These are phyloP conservation scores for Diaporthe vexans DNA, from an alignment of 2,329 filamentous ascomycete species.

Conservation along the genomic window DNA sequence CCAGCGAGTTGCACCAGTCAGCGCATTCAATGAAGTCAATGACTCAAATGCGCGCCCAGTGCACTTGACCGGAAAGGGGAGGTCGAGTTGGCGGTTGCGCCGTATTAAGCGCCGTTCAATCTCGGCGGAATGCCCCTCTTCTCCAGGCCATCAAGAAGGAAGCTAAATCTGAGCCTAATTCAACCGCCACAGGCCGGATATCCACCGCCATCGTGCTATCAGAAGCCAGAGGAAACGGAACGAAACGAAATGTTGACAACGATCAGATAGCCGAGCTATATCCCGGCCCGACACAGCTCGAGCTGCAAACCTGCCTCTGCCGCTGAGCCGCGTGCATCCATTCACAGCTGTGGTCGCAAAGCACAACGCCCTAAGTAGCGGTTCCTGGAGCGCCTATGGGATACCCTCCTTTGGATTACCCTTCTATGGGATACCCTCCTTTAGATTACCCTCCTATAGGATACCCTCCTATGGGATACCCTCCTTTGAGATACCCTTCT, in stretches of 20 bases:
- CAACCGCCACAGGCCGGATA: conserved; percentile 6
- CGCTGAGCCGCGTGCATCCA: neutral
- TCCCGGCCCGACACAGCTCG: neutral
- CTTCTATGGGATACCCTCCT: too few species aligned
- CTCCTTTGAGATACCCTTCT: too few species aligned
- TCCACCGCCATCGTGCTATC: neutral
- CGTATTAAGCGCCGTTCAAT: conserved; percentile 23
- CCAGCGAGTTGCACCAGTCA: neutral
- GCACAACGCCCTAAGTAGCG: neutral
- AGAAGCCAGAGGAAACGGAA: neutral
- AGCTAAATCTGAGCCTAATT: conserved; percentile 29
- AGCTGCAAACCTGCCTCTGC: conserved; percentile 1
- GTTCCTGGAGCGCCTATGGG: neutral
- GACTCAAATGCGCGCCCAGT: conserved; percentile 4
- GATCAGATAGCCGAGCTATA: neutral
- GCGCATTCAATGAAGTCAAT: neutral
- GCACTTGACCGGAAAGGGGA: conserved; percentile 35
- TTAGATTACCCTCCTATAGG: too few species aligned
- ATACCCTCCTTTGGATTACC: too few species aligned
- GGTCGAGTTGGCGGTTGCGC: conserved; percentile 30
- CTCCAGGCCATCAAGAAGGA: neutral
- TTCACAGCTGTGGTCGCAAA: neutral
- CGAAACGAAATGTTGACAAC: conserved; percentile 7
- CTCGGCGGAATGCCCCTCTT: neutral
- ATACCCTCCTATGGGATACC: too few species aligned